These are phyloP conservation scores for Talaromyces proteolyticus DNA, from an alignment of 495 filamentous ascomycete genomes.

Conservation along the genomic window DNA sequence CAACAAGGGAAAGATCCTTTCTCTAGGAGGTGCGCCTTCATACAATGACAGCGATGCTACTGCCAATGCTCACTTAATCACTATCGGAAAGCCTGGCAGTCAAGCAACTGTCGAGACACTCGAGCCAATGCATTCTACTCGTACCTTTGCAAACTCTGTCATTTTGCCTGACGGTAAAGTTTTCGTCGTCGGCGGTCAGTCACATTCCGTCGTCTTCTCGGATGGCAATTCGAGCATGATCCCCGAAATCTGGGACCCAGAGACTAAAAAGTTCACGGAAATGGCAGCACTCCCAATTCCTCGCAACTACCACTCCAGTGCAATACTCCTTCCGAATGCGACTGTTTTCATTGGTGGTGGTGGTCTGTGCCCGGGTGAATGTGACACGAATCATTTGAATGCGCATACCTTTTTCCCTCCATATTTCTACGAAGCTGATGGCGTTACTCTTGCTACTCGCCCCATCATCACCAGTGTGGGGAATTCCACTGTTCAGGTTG, in stretches of 20 bases:
- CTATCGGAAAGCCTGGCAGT: constrained; percentile 25
- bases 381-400: constrained; percentile 52
- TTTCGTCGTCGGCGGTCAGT: constrained; percentile 51
- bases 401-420: constrained; percentile 51
- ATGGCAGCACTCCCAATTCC: constrained; percentile 35
- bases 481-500: constrained; percentile 15
- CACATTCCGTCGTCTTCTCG: constrained; percentile 37
- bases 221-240: constrained; percentile 36
- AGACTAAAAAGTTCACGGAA: constrained; percentile 25
- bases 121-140: constrained; percentile 36
- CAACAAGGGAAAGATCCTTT: constrained; percentile 46
- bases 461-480: constrained; percentile 26
- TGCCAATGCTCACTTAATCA: constrained; percentile 41
- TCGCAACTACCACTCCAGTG: constrained; percentile 52
- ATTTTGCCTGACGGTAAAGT: constrained; percentile 52
- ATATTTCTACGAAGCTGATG: constrained; percentile 43
- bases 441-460: constrained; percentile 26
- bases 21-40: constrained; percentile 39
- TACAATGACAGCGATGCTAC: constrained; percentile 38
- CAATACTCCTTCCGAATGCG: constrained; percentile 50
- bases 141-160: constrained; percentile 49
- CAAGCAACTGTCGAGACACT: constrained; percentile 20
- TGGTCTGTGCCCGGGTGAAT: constrained; percentile 44
- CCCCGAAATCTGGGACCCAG: constrained; percentile 48
- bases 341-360: constrained; percentile 50